Evolutionary conservation across 257 asterid genomes (phyloP).

Genomic region (Solanum clarkiae): DNA sequence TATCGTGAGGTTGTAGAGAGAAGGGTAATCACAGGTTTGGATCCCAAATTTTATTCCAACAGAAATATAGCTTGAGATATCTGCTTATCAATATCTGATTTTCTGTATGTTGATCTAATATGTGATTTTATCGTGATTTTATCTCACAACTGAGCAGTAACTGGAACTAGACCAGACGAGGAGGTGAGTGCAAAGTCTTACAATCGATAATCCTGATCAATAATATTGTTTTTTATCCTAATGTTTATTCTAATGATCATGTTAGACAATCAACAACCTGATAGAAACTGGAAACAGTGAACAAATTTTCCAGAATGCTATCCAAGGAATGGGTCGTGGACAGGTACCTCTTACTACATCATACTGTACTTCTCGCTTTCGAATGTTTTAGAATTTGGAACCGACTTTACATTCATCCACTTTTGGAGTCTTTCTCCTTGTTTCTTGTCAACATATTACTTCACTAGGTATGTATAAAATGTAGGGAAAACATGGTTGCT

Average conservation of each 20-base stretch:
- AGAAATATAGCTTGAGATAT: not conserved
- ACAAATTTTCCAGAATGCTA: slow-evolving; percentile 78
- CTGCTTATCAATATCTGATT: not conserved
- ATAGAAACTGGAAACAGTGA: slow-evolving; percentile 85
- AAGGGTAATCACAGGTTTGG: slow-evolving; percentile 73
- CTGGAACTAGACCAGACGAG: slow-evolving; percentile 82
- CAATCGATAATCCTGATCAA: not conserved
- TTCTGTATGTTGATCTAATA: not conserved
- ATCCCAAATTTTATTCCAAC: not conserved
- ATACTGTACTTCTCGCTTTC: not conserved
- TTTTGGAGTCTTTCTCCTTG: not conserved
- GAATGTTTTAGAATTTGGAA: not conserved
- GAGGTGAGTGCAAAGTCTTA: slow-evolving; percentile 34
- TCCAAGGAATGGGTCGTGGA: slow-evolving; percentile 74
- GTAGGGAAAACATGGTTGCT: not conserved
- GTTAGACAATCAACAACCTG: slow-evolving; percentile 67
- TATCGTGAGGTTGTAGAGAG: slow-evolving; percentile 93
- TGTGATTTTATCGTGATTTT: not conserved
- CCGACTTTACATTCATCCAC: not conserved
- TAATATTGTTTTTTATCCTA: not conserved
- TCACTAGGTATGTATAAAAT: not conserved
- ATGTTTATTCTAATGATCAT: slow-evolving; percentile 7
- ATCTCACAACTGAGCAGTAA: slow-evolving; percentile 33
- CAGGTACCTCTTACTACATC: slow-evolving; percentile 30
- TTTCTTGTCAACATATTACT: not conserved